Conservation (phyloP, 2,329 filamentous ascomycete genomes). For the Trichoderma brevicompactum region DNA sequence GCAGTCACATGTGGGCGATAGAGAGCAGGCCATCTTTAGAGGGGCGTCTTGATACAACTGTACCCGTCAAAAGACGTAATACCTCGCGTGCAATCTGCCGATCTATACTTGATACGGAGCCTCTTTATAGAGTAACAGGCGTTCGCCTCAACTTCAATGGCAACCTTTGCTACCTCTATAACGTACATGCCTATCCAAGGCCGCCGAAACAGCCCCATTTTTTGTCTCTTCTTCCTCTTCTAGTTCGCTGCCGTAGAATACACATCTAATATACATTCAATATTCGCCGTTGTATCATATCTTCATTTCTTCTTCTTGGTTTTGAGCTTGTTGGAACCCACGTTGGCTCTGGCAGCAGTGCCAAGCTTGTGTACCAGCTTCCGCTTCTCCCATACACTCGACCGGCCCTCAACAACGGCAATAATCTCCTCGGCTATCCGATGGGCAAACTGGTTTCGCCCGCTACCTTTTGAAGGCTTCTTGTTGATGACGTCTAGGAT, state of each 20-base stretch:
- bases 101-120: conserved; percentile 3
- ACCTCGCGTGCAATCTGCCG: background rate
- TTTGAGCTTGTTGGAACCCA: conserved; percentile 48
- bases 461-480: conserved; percentile 72
- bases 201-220: background rate
- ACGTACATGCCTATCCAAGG: conserved; percentile 5
- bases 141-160: background rate
- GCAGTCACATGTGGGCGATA: conserved; percentile 12
- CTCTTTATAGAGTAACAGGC: conserved; percentile 1
- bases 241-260: conserved; percentile 11
- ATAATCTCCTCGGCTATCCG: conserved; percentile 86
- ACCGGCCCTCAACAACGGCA: conserved; percentile 83
- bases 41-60: conserved; percentile 1
- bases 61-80: background rate
- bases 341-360: conserved; percentile 77
- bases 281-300: conserved; percentile 8
- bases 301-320: conserved; percentile 44
- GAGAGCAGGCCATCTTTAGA: background rate
- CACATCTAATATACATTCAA: conserved; percentile 28
- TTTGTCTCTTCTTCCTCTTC: background rate
- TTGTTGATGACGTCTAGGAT: conserved; percentile 84
- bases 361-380: conserved; percentile 78
- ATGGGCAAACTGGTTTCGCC: conserved; percentile 72
- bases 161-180: background rate
- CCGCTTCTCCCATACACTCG: conserved; percentile 82